These are phyloP conservation scores for Euptelea pleiosperma DNA, from an alignment of 164 flowering plant genomes.

Conservation along the genomic window DNA sequence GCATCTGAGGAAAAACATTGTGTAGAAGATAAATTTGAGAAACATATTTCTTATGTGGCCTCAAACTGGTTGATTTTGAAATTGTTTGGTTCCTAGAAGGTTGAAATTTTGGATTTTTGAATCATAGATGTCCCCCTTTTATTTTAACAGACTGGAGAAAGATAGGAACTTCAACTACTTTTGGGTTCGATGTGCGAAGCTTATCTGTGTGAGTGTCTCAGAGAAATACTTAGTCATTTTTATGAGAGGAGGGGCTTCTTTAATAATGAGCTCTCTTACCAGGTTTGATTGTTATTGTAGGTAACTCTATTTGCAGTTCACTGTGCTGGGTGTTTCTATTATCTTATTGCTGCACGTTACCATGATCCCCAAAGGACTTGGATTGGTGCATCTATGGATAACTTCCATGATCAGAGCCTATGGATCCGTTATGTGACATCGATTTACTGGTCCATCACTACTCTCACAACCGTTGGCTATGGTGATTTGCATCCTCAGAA, in stretches of 20 bases:
- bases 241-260: not conserved
- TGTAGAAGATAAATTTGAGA: not conserved
- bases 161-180: conserved; percentile 81
- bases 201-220: conserved; percentile 67
- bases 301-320: conserved; percentile 95
- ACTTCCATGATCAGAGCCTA: conserved; percentile 47
- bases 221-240: not conserved
- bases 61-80: not conserved
- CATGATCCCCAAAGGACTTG: conserved; percentile 57
- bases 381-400: conserved; percentile 51
- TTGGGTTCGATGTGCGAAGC: conserved; percentile 81
- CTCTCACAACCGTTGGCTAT: conserved; percentile 92
- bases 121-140: conserved; percentile 9
- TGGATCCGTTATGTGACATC: conserved; percentile 75
- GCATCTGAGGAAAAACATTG: not conserved
- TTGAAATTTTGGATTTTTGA: not conserved
- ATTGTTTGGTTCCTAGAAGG: not conserved
- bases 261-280: conserved; percentile 7
- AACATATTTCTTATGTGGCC: too few relatives aligned
- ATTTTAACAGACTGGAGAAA: conserved; percentile 75
- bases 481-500: conserved; percentile 94
- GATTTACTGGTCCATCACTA: conserved; percentile 94
- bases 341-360: conserved; percentile 72
- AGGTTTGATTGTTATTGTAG: conserved; percentile 31
- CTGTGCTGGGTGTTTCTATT: conserved; percentile 89